Conservation (phyloP, 2,329 filamentous ascomycete genomes). For the Talaromyces sp. region DNA sequence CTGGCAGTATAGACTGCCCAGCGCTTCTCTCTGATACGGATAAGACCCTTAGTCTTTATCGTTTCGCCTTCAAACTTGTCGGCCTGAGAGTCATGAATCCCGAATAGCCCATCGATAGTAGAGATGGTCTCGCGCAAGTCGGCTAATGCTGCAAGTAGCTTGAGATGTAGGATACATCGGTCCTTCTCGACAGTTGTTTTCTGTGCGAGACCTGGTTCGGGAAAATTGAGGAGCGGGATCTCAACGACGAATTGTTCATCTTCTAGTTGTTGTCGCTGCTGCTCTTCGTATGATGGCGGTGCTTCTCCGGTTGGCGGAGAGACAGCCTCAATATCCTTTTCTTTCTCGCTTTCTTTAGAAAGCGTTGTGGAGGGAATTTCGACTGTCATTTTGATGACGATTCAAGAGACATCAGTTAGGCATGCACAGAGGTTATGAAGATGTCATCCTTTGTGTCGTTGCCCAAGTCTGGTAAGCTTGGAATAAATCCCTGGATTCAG, state of each 20-base stretch:
- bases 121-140: constrained; percentile 62
- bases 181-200: constrained; percentile 38
- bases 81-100: constrained; percentile 50
- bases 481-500: no score
- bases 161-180: constrained; percentile 67
- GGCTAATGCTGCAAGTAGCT: constrained; percentile 64
- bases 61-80: constrained; percentile 33
- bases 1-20: constrained; percentile 66
- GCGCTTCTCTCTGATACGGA: constrained; percentile 62
- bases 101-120: constrained; percentile 62
- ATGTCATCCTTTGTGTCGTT: no score
- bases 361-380: background rate
- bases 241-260: constrained; percentile 3
- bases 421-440: no score
- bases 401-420: background rate
- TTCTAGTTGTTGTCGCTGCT: constrained; percentile 1
- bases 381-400: background rate
- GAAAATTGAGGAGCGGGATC: constrained; percentile 26
- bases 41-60: constrained; percentile 41
- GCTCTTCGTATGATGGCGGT: constrained; percentile 25
- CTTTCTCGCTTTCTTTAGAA: constrained; percentile 1
- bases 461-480: no score
- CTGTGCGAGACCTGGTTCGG: constrained; percentile 11
- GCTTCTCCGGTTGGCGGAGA: background rate
- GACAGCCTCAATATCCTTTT: background rate